These are phyloP conservation scores for Zymoseptoria ardabiliae DNA, from an alignment of 2,329 filamentous ascomycete genomes.

Conservation along the genomic window DNA sequence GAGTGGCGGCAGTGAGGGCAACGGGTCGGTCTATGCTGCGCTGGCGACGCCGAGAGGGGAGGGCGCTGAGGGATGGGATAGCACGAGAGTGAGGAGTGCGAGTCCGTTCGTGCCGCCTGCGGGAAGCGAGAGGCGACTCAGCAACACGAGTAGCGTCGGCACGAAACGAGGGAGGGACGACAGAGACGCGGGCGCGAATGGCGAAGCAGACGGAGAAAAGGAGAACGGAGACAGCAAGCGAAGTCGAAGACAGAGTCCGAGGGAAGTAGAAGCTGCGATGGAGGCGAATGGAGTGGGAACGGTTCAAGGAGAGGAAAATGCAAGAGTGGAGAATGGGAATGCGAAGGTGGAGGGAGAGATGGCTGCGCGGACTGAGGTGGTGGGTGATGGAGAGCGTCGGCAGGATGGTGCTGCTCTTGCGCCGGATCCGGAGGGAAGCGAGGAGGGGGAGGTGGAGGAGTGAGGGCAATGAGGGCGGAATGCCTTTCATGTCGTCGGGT, in stretches of 20 bases:
- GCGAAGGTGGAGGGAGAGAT: constrained; percentile 19
- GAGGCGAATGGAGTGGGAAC: constrained; percentile 11
- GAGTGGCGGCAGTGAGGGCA: constrained; percentile 32
- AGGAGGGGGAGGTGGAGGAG: constrained; percentile 43
- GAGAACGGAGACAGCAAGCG: constrained; percentile 20
- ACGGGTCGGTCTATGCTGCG: constrained; percentile 39
- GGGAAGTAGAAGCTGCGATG: constrained; percentile 6
- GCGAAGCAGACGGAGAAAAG: constrained; percentile 12
- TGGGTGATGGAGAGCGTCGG: constrained; percentile 4
- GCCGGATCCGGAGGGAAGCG: constrained; percentile 31
- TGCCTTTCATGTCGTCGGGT: not conserved
- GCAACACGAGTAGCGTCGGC: constrained; percentile 24
- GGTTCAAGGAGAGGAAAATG: constrained; percentile 24
- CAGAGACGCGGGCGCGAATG: constrained; percentile 18
- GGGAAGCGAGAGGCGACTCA: constrained; percentile 26
- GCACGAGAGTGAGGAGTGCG: constrained; percentile 23
- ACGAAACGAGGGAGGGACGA: constrained; percentile 26
- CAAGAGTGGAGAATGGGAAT: constrained; percentile 24
- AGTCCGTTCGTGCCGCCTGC: constrained; percentile 17
- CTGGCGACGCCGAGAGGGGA: constrained; percentile 32
- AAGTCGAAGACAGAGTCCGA: constrained; percentile 10
- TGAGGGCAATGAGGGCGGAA: constrained; percentile 15
- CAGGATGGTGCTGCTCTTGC: constrained; percentile 11
- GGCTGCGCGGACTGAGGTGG: constrained; percentile 5
- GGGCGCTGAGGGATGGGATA: constrained; percentile 24